Evolutionary conservation across 1,284 basidiomycete species (phyloP), one percentile per base, ranked within the genome.

Genomic region (Ceratobasidium sp.): DNA sequence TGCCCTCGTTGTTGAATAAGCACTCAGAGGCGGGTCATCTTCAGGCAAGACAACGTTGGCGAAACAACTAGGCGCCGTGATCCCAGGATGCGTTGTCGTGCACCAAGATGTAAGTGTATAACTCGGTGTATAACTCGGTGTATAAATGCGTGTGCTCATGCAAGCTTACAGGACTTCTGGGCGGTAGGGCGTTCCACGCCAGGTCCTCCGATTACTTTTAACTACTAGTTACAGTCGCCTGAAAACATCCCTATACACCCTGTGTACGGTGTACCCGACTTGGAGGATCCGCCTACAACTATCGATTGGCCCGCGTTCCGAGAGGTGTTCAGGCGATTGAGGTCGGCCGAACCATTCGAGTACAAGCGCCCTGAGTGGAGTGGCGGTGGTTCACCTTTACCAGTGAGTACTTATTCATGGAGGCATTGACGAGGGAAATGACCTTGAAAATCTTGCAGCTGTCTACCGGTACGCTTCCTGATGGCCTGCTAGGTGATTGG

Each of bases 121-220:
- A n/a, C n/a, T n/a, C n/a, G n/a, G n/a, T n/a, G n/a, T n/a, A n/a
- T n/a, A n/a, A n/a, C n/a, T n/a, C n/a, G n/a, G n/a, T n/a, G n/a
- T n/a, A n/a, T n/a, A n/a, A n/a, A n/a, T n/a, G n/a, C n/a, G n/a
- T n/a, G n/a, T n/a, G n/a, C n/a, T n/a, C n/a, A n/a, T n/a, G n/a
- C n/a, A n/a, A n/a, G n/a, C n/a, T n/a, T n/a, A n/a, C n/a, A 91
- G 90, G 94, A 95, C 84, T 96, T 96, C 86, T 92, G 93, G 38
- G 93, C 93, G 3, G 93, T 94, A 82, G 81, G 90, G 84, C 50
- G 46, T 30, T 12, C 44, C n/a, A 33, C 7, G n/a, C 14, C 44
- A 12, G n/a, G 6, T n/a, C 48, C 16, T 18, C 6, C 12, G 23
- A 23, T 41, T 18, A 2, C 33, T 16, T 44, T 30, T 4, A 38